Evolutionary conservation across 2,329 filamentous ascomycete species (phyloP), one percentile per base, ranked within the genome.

Genomic region (Colletotrichum orbiculare): DNA sequence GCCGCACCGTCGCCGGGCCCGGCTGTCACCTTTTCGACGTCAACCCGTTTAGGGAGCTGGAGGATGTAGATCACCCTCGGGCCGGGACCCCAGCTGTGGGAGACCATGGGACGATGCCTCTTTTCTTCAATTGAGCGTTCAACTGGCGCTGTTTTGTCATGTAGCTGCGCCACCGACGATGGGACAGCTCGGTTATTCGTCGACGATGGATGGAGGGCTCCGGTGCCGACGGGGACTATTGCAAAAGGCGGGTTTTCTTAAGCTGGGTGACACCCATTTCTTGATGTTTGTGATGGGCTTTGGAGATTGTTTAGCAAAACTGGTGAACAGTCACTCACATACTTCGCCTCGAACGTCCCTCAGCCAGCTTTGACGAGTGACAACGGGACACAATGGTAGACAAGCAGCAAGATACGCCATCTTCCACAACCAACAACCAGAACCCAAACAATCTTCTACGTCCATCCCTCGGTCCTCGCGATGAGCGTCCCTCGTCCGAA

Each of bases 401-500:
- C 25, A 5, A 25, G 6, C 43, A 46, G 10, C 43, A 46, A 46
- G 6, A 46, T 46, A 17, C 25, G 15, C 15, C 33, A 35, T 13
- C 9, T 17, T 43, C 10, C 11, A 25, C 25, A 15, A 42, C 12
- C n/a, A 56, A 11, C 11, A 46, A 8, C 17, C 43, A 10, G 43
- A 46, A 4, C 15, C 6, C 15, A 9, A 46, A 46, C 8, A 8
- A 15, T 15, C 53, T 9, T n/a, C 46, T 13, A 25, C 55, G 59
- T 6, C 47, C 33, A 0, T 52, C 58, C 6, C 15, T 57, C 13
- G 63, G 15, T 0, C 43, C 35, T 33, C 42, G 59, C 15, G 47
- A 50, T 12, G 55, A 58, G n/a, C 37, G 55, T 6, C 52, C 63
- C 7, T 66, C 59, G 10, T 57, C 63, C 10, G 63, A 63, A 11